These are phyloP conservation scores for Cladosporium sp. DNA, from an alignment of 2,329 filamentous ascomycete species.

Conservation along the genomic window DNA sequence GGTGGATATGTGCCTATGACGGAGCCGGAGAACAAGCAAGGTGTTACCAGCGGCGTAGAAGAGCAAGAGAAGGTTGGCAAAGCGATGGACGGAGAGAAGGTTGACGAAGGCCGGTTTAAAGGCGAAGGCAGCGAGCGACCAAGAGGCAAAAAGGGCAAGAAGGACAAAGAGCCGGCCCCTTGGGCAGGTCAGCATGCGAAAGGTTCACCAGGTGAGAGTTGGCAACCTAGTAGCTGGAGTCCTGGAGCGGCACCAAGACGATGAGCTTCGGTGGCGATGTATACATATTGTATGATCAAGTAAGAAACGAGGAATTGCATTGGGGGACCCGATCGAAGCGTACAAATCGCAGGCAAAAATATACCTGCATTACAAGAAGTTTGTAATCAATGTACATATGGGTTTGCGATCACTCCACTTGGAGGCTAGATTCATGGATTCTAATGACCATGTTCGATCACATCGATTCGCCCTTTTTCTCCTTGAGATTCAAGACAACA, in stretches of 20 bases:
- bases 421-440: not conserved
- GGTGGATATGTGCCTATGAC: conserved; percentile 40
- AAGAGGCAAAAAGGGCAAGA: conserved; percentile 17
- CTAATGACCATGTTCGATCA: not conserved
- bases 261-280: conserved; percentile 17
- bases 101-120: conserved; percentile 36
- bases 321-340: not conserved
- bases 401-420: not conserved
- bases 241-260: conserved; percentile 42
- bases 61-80: conserved; percentile 36
- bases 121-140: conserved; percentile 25
- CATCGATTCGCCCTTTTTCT: not conserved
- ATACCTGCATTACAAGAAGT: not conserved
- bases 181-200: conserved; percentile 40
- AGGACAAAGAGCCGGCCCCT: conserved; percentile 32
- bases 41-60: conserved; percentile 35
- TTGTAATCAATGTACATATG: not conserved
- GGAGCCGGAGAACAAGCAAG: conserved; percentile 33
- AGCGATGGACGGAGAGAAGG: conserved; percentile 30
- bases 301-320: not conserved
- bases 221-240: conserved; percentile 50
- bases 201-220: conserved; percentile 45
- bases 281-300: conserved; percentile 2
- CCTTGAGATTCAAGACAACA: too few species aligned
- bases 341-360: not conserved